Base-by-base conservation (phyloP, 345 rosid species). In the Eucalyptus camaldulensis region DNA sequence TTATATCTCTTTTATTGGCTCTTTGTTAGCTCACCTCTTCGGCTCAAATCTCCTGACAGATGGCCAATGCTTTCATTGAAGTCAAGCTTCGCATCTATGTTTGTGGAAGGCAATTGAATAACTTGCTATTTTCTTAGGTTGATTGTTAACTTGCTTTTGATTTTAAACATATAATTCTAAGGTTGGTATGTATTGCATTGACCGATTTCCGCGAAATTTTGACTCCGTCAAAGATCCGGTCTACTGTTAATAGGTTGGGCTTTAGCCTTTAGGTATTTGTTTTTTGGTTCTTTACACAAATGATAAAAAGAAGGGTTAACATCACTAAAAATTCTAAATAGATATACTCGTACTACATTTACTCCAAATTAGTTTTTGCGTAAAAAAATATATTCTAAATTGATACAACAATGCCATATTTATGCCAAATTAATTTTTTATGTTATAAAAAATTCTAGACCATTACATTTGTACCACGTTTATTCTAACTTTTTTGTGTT, bases 261-360 rank as follows among this genome's bases (percentile, higher is more conserved):
- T 62, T 62, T 62, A 29, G 33, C 31, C 69, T 12, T 29, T 29
- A 3, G 16, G 31, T 29, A 29, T n/a, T 16, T 65, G n/a, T n/a
- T 13, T 40, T 40, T 40, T 40, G n/a, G n/a, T 14, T n/a, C 1
- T n/a, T 7, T 65, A 65, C 37, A 65, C 21, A 15, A n/a, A 65
- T 15, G 1, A 65, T 65, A 16, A n/a, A n/a, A 15, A 65, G 6
- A 65, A n/a, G 1, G 76, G 3, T 65, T n/a, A n/a, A n/a, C 0
- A 65, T 15, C 37, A 13, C 8, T 12, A 65, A 33, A 33, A 69
- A 5, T 31, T 5, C 13, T 21, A 69, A 69, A 69, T 0, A 1
- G 24, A 21, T 15, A 67, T 4, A 65, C 5, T 5, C 0, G 0
- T 15, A 31, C 1, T 3, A 2, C 6, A 67, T 67, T 72, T 72